Evolutionary conservation across 2,329 filamentous ascomycete genomes (phyloP).

Genomic region (Trichoderma gracile): DNA sequence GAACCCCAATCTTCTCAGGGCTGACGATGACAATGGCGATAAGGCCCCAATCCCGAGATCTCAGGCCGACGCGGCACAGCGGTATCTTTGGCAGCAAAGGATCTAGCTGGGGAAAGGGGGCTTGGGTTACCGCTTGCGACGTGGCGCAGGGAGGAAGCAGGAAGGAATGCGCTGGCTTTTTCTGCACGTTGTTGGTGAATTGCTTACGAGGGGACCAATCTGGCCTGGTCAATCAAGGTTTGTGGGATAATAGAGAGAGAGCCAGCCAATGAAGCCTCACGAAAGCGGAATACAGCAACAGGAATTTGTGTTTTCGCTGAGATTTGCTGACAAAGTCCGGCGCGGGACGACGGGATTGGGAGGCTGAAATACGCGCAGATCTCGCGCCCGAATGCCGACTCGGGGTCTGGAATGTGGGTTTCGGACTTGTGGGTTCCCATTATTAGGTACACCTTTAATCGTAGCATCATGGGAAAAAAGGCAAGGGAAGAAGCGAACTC

Average conservation of each 20-base stretch:
- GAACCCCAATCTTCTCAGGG: constrained; percentile 15
- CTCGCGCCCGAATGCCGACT: constrained; percentile 21
- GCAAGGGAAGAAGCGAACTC: too few species aligned
- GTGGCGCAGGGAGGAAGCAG: constrained; percentile 11
- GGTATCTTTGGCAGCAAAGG: too few species aligned
- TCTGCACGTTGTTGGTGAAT: too few species aligned
- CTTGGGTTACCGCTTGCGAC: background rate
- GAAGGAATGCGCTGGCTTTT: constrained; percentile 2
- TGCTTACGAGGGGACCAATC: background rate
- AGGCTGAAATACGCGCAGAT: constrained; percentile 8
- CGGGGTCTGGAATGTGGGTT: background rate
- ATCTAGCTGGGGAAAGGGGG: too few species aligned
- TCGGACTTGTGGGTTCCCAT: background rate
- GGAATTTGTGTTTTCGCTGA: background rate
- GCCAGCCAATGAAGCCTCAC: constrained; percentile 3
- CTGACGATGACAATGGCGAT: background rate
- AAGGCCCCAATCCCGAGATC: background rate
- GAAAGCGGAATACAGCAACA: background rate
- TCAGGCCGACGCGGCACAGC: background rate
- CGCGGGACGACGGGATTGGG: background rate
- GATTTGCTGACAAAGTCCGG: constrained; percentile 12
- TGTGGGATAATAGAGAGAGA: background rate
- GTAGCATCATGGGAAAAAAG: too few species aligned
- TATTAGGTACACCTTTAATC: too few species aligned
- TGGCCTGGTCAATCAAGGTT: background rate